phyloP scores from a whole-genome alignment of 1,284 basidiomycete species.

The Ceratobasidium theobromae region DNA sequence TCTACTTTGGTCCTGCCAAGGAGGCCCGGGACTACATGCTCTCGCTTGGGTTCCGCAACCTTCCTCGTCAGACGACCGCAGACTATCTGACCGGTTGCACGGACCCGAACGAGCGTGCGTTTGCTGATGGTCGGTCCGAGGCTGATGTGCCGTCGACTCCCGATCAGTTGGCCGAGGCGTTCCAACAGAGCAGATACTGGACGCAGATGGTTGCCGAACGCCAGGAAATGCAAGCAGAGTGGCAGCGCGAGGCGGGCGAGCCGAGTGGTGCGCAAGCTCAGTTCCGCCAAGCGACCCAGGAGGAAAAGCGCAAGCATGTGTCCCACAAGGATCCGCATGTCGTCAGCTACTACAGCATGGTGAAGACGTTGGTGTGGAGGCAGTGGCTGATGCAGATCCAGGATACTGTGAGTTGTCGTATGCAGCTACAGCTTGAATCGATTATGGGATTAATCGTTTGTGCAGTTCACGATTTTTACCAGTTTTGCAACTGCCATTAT shows the following conservation, averaged over 20 bases:
- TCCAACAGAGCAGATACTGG: conserved; percentile 57
- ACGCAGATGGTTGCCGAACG: conserved; percentile 45
- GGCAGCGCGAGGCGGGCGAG: conserved; percentile 62
- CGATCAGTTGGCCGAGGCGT: conserved; percentile 70
- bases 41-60: conserved; percentile 48
- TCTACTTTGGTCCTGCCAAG: conserved; percentile 54
- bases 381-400: conserved; percentile 80
- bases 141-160: conserved; percentile 71
- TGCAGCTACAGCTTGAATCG: neutral
- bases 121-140: conserved; percentile 66
- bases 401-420: conserved; percentile 49
- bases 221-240: conserved; percentile 57
- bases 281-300: conserved; percentile 75
- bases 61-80: conserved; percentile 50
- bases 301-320: conserved; percentile 82
- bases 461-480: conserved; percentile 34
- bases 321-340: conserved; percentile 86
- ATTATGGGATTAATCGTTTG: neutral
- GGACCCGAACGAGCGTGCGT: conserved; percentile 51
- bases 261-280: conserved; percentile 64
- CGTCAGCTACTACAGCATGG: conserved; percentile 73
- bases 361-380: conserved; percentile 68
- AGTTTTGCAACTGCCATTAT: conserved; percentile 61
- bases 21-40: conserved; percentile 55
- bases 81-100: conserved; percentile 49